Evolutionary conservation across 768 basidiomycete species (phyloP).

Genomic region (Tylopilus vinaceipallidus): DNA sequence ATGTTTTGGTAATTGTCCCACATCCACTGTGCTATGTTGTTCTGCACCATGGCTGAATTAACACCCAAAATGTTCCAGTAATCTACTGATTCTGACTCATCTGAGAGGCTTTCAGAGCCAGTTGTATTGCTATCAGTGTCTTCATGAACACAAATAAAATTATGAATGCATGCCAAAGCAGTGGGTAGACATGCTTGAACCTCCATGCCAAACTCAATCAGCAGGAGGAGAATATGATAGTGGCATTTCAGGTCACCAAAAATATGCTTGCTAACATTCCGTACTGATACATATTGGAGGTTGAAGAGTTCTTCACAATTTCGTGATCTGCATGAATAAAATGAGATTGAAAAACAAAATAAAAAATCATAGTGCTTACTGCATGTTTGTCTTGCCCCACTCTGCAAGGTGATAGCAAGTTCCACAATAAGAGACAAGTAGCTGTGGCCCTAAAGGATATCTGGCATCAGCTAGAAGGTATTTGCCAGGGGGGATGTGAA

Average conservation of each 20-base stretch:
- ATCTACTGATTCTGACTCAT: no score
- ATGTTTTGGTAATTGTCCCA: no score
- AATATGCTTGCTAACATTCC: background rate
- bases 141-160: background rate
- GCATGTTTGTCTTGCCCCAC: background rate
- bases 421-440: background rate
- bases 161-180: background rate
- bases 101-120: no score
- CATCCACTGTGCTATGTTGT: no score
- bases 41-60: no score
- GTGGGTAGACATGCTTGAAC: background rate
- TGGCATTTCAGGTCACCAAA: background rate
- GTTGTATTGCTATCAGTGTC: no score
- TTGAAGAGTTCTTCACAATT: background rate
- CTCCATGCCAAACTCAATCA: background rate
- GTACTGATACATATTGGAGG: background rate
- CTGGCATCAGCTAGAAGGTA: background rate
- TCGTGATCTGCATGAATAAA: background rate
- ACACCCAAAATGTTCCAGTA: no score
- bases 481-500: background rate
- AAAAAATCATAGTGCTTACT: background rate
- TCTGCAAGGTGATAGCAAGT: background rate
- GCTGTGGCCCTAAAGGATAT: background rate
- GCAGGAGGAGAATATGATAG: background rate
- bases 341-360: background rate